Percentiles rank a stretch among this genome's conserved stretches.
These are phyloP conservation scores for Penicillium oxalicum DNA, from an alignment of 2,329 filamentous ascomycete genomes.

Conservation along the genomic window DNA sequence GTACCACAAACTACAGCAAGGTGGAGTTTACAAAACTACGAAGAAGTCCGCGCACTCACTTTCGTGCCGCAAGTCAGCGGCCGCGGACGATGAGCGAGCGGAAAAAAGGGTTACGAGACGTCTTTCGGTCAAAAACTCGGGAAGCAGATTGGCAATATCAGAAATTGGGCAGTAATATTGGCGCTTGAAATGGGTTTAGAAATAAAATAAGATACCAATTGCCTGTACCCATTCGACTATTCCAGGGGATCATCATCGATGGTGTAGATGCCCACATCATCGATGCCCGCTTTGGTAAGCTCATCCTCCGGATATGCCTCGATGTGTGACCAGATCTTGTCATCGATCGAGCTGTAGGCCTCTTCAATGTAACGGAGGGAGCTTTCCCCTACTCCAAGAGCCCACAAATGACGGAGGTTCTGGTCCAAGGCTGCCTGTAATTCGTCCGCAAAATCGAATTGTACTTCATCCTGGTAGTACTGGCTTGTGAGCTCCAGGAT, in stretches of 20 bases:
- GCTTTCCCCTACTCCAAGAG: neutral
- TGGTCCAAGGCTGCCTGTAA: neutral
- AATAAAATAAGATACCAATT: no score
- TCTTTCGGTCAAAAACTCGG: no score
- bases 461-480: neutral
- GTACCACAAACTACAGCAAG: no score
- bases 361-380: neutral
- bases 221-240: no score
- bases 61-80: no score
- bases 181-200: no score
- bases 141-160: no score
- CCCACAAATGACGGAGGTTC: neutral
- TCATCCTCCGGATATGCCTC: neutral
- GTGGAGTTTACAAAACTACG: no score
- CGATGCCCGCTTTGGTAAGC: neutral
- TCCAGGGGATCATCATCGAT: neutral
- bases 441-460: neutral
- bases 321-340: neutral
- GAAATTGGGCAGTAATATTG: no score
- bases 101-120: no score
- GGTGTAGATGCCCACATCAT: neutral
- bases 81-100: no score
- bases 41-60: no score
- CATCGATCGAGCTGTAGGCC: neutral
- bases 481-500: neutral